These are phyloP conservation scores for Coemansia sp. DNA, from an alignment of 192 early-diverging fungal genomes.

Conservation along the genomic window DNA sequence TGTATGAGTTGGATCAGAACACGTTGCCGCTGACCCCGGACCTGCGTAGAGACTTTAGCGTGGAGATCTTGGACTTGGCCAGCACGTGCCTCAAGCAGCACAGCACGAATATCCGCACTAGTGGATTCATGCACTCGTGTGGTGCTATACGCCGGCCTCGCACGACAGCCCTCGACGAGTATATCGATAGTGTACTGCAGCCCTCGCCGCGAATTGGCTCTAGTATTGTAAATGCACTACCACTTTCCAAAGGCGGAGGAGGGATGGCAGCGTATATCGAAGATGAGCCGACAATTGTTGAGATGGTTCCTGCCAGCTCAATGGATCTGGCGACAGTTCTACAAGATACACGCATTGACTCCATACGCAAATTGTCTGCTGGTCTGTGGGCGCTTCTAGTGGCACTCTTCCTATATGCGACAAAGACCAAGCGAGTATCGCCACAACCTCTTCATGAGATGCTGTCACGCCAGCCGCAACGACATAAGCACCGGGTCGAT, in stretches of 20 bases:
- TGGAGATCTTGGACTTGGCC: conserved; percentile 49
- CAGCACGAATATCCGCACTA: conserved; percentile 37
- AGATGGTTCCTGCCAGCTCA: not conserved
- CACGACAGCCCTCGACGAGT: conserved; percentile 45
- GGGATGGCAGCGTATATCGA: conserved; percentile 37
- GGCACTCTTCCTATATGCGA: conserved; percentile 24
- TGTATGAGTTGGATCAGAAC: conserved; percentile 26
- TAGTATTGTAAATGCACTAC: not conserved
- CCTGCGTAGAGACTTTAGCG: conserved; percentile 42
- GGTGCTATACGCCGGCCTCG: conserved; percentile 39
- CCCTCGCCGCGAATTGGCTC: not conserved
- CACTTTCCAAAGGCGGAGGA: not conserved
- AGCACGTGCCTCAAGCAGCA: conserved; percentile 50
- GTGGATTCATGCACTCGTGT: conserved; percentile 26
- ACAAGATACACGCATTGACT: conserved; percentile 30
- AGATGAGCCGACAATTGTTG: conserved; percentile 24
- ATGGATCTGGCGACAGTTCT: conserved; percentile 19
- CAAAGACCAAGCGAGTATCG: conserved; percentile 15
- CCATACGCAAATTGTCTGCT: conserved; percentile 28
- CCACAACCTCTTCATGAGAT: not conserved
- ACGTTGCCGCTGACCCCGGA: conserved; percentile 31
- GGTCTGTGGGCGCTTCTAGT: conserved; percentile 35
- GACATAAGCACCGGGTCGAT: not conserved
- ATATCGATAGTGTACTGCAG: conserved; percentile 15
- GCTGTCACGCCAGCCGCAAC: not conserved